Percentiles rank a stretch among this genome's conserved stretches.
These are phyloP conservation scores for Trypethelium eluteriae DNA, from an alignment of 495 filamentous ascomycete species.

Conservation along the genomic window DNA sequence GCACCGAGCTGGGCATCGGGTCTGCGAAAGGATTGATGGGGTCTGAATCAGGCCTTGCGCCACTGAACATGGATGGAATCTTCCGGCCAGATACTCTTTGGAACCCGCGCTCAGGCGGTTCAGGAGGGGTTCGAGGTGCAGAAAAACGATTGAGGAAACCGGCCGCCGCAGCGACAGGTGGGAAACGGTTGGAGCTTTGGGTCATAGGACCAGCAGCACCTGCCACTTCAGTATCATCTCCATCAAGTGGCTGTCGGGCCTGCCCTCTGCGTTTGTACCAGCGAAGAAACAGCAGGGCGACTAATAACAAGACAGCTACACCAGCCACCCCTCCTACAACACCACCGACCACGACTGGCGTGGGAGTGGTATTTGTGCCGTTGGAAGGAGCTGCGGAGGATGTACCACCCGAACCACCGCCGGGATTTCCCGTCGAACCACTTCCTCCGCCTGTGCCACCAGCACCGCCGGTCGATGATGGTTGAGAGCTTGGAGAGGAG, in stretches of 20 bases:
- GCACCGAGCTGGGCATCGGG: background rate
- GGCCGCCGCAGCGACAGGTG: constrained; percentile 18
- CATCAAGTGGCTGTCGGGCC: background rate
- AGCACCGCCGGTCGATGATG: background rate
- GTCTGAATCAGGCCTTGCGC: background rate
- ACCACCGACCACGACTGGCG: constrained; percentile 25
- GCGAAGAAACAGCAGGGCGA: constrained; percentile 24
- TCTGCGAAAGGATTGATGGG: constrained; percentile 3
- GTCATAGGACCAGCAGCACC: constrained; percentile 20
- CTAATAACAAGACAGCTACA: constrained; percentile 24
- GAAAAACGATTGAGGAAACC: constrained; percentile 22
- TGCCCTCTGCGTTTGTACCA: constrained; percentile 24
- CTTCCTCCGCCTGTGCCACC: background rate
- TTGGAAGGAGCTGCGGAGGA: constrained; percentile 2
- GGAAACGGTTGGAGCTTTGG: constrained; percentile 20
- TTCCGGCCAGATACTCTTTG: constrained; percentile 26
- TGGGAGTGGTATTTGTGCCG: constrained; percentile 15
- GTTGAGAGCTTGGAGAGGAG: background rate
- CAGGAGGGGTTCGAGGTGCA: constrained; percentile 12
- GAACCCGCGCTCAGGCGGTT: constrained; percentile 23
- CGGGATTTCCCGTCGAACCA: background rate
- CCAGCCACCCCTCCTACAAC: constrained; percentile 29
- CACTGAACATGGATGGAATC: constrained; percentile 25
- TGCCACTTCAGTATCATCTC: background rate
- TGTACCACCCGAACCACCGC: background rate